Base-by-base conservation (phyloP, 169 alveolate genomes). In the Plasmodium vinckei region DNA sequence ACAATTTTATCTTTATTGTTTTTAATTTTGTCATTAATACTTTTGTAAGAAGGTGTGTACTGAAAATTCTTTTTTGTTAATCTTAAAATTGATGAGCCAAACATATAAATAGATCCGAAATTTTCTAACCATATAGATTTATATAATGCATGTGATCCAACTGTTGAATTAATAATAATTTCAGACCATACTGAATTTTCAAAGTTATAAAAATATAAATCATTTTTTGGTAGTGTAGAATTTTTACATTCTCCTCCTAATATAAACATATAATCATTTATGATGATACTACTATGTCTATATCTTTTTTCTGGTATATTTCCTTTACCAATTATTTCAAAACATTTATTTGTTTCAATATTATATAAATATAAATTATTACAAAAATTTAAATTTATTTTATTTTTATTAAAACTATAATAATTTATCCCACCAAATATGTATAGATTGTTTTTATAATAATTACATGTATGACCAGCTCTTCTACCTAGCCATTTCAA, bases 211-310 rank as follows among this genome's bases (percentile, higher is more conserved):
- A 61, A 84, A 64, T 42, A 84, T 17, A 84, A 17, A 84, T 84
- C 91, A 60, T 84, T 69, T 51, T 49, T 84, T 12, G 91, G 91
- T 57, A 84, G 25, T 13, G 91, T 56, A 1, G 91, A 84, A 69
- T 64, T 64, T 42, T 67, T 57, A 27, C 87, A 69, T 33, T 84
- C 91, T 9, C 91, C 91, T 56, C 91, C 91, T 21, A 84, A 21
- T 69, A 84, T 33, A 39, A 84, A 84, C 91, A 84, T 84, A 57
- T 57, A 84, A 54, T 84, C 91, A 84, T 84, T 84, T 56, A 84
- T 44, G 23, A 84, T 17, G 12, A 69, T 75, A 47, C 87, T 54
- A 25, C 91, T 72, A 44, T 84, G 91, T 57, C 91, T 59, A 53
- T 84, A 84, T 51, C 91, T 84, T 60, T 84, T 61, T 63, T 84